A percentile compares a stretch with the other conserved stretches of the same genome.
These are phyloP conservation scores for Stipa capillata DNA, from an alignment of 176 grass and related monocot genomes.

Conservation along the genomic window DNA sequence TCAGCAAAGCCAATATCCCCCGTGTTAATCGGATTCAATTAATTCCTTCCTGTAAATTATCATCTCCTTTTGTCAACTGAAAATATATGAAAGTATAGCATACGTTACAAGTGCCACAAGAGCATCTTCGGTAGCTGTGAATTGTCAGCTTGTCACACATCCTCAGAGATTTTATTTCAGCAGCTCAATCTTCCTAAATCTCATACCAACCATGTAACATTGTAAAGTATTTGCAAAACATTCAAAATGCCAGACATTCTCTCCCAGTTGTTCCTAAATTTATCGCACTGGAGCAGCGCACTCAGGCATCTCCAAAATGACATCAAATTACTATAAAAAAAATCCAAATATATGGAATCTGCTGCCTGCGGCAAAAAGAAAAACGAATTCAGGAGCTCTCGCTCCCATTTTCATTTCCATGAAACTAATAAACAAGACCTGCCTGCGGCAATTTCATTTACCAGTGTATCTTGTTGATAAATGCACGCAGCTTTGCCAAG, in stretches of 20 bases:
- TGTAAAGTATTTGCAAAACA: neutral
- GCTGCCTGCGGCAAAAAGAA: no score
- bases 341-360: neutral
- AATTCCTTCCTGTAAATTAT: constrained; percentile 48
- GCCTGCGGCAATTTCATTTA: neutral
- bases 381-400: no score
- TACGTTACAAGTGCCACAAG: constrained; percentile 17
- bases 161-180: neutral
- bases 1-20: neutral
- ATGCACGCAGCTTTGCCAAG: neutral
- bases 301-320: neutral
- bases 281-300: neutral
- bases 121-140: neutral
- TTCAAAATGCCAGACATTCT: neutral
- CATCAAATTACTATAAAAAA: neutral
- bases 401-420: no score
- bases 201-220: neutral
- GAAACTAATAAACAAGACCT: no score
- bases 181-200: neutral
- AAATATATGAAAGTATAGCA: constrained; percentile 40
- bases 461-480: neutral
- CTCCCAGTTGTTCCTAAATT: neutral
- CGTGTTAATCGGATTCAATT: constrained; percentile 32
- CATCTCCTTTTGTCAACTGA: constrained; percentile 6
- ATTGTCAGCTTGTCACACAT: neutral